phyloP scores from a whole-genome alignment of 1,284 basidiomycete genomes.

The Ceratobasidium theobromae region DNA sequence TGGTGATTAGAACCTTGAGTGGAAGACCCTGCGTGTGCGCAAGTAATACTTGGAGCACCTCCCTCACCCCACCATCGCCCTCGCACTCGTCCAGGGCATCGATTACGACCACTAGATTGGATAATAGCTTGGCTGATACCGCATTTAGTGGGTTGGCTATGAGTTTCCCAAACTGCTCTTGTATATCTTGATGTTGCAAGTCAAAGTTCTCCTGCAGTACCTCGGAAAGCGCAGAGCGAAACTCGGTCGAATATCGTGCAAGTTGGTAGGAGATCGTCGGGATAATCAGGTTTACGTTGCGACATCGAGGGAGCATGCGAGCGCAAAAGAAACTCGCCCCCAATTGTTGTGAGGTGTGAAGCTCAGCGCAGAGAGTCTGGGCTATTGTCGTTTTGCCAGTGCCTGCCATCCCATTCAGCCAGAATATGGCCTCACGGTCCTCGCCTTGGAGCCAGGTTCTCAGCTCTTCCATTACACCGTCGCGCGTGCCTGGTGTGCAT shows the following conservation, averaged over 20 bases:
- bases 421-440: slow-evolving; percentile 33
- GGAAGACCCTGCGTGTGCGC: not conserved
- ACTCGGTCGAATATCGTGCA: not conserved
- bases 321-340: slow-evolving; percentile 43
- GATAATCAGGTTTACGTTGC: slow-evolving; percentile 10
- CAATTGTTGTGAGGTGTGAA: slow-evolving; percentile 31
- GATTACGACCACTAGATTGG: slow-evolving; percentile 18
- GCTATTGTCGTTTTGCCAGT: slow-evolving; percentile 39
- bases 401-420: no score
- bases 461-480: no score
- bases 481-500: no score
- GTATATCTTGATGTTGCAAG: not conserved
- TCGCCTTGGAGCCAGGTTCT: slow-evolving; percentile 29
- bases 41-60: not conserved
- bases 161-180: slow-evolving; percentile 19
- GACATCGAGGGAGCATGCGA: slow-evolving; percentile 29
- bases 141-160: slow-evolving; percentile 20
- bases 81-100: slow-evolving; percentile 33
- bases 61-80: not conserved
- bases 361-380: slow-evolving; percentile 35
- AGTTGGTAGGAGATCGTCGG: slow-evolving; percentile 30
- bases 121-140: not conserved
- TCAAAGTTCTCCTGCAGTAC: not conserved
- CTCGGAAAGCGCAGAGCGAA: not conserved
- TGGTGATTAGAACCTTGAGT: slow-evolving; percentile 30